Evolutionary conservation across 1,139 yeast genomes (phyloP).

Genomic region (Scheffersomyces cryptocercus): DNA sequence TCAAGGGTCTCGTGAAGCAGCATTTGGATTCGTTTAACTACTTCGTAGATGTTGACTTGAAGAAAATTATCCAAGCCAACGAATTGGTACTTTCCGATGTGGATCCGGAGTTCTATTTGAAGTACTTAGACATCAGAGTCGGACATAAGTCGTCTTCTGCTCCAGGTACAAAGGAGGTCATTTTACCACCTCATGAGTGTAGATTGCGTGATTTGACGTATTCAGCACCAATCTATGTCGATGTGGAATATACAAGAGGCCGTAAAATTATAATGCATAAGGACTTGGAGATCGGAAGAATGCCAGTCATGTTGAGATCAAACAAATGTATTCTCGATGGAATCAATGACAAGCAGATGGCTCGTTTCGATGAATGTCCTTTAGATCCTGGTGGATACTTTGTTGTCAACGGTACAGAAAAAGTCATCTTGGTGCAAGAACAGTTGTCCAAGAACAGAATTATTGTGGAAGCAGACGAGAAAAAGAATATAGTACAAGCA

Average conservation of each 20-base stretch:
- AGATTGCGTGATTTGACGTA: conserved; percentile 92
- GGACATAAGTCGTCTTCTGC: conserved; percentile 65
- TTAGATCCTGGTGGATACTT: conserved; percentile 98
- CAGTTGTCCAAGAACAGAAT: conserved; percentile 96
- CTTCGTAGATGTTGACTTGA: conserved; percentile 90
- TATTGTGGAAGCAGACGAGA: conserved; percentile 95
- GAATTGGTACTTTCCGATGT: conserved; percentile 89
- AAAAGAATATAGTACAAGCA: conserved; percentile 92
- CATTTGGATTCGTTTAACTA: conserved; percentile 96
- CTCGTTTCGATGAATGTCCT: conserved; percentile 89
- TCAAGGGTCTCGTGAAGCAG: conserved; percentile 94
- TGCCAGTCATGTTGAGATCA: conserved; percentile 97
- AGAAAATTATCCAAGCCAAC: conserved; percentile 89
- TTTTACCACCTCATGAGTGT: conserved; percentile 94
- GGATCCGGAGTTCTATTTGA: conserved; percentile 93
- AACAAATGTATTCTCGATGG: conserved; percentile 87
- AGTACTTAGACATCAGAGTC: conserved; percentile 87
- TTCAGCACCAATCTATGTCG: conserved; percentile 95
- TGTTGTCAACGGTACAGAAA: conserved; percentile 96
- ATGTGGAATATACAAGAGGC: conserved; percentile 95
- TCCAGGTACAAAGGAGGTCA: conserved; percentile 56
- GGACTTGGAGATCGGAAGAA: conserved; percentile 92
- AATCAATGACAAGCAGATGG: conserved; percentile 80
- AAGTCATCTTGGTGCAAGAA: conserved; percentile 94
- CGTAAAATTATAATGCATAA: conserved; percentile 85